Conservation (phyloP, 129 eudicot species). For the Dittrichia graveolens region DNA sequence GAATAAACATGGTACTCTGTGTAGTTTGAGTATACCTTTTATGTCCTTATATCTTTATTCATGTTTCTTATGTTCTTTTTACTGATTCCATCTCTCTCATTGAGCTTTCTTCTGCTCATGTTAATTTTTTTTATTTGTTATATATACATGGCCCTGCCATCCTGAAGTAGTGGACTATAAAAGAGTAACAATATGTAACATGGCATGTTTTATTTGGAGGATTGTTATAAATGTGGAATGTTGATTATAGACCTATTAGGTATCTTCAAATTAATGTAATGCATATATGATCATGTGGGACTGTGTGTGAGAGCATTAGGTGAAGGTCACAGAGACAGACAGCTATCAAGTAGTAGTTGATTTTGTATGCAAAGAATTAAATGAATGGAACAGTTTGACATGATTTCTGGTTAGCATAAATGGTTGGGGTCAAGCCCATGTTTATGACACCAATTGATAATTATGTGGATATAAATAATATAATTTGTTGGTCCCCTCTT, state of each 20-base stretch:
- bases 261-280: not conserved
- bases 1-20: constrained; percentile 28
- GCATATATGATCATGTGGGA: not conserved
- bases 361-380: constrained; percentile 29
- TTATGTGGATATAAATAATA: not conserved
- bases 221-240: constrained; percentile 21
- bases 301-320: constrained; percentile 38
- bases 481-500: constrained; percentile 27
- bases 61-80: constrained; percentile 32
- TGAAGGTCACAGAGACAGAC: constrained; percentile 38
- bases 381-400: constrained; percentile 37
- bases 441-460: constrained; percentile 19
- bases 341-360: constrained; percentile 38
- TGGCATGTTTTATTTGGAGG: constrained; percentile 23
- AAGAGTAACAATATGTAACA: constrained; percentile 23
- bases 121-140: constrained; percentile 27
- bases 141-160: constrained; percentile 11
- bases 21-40: constrained; percentile 30
- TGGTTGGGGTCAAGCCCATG: constrained; percentile 44
- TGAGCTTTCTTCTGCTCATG: constrained; percentile 19
- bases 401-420: constrained; percentile 38
- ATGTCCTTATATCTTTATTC: constrained; percentile 38
- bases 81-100: constrained; percentile 13
- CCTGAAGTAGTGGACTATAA: too few relatives aligned
- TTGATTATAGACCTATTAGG: constrained; percentile 11